Percentiles rank a stretch among this genome's conserved stretches.
Evolutionary conservation across 768 basidiomycete species (phyloP).

Genomic region (Gloeopeniophorella convolvens): DNA sequence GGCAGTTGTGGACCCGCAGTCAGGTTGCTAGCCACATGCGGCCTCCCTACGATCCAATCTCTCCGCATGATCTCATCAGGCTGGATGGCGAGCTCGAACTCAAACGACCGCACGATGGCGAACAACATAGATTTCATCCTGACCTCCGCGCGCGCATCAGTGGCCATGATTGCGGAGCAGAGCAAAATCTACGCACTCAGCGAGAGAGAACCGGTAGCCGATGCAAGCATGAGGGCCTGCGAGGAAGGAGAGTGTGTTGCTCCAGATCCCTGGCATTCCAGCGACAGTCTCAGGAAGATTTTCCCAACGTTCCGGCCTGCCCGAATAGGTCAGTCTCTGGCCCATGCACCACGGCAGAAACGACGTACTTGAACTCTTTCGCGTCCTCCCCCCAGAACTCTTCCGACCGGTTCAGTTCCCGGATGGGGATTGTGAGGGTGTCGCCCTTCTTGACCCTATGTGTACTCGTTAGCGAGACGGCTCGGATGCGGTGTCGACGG

Average conservation of each 20-base stretch:
- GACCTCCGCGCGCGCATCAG: no score
- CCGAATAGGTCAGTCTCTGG: neutral
- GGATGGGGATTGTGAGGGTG: neutral
- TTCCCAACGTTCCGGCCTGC: conserved; percentile 28
- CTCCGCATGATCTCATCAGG: neutral
- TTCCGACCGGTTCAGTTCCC: neutral
- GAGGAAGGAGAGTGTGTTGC: conserved; percentile 25
- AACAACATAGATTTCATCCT: conserved; percentile 21
- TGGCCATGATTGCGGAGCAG: no score
- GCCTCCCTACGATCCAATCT: conserved; percentile 3
- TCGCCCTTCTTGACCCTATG: neutral
- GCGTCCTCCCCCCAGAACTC: conserved; percentile 1
- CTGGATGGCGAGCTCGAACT: conserved; percentile 3
- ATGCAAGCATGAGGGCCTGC: conserved; percentile 27
- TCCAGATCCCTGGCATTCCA: conserved; percentile 24
- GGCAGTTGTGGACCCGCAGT: conserved; percentile 7
- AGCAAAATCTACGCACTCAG: conserved; percentile 19
- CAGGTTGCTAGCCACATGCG: neutral
- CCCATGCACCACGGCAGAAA: neutral
- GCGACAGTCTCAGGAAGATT: conserved; percentile 10
- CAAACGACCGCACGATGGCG: conserved; percentile 18
- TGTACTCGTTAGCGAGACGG: neutral
- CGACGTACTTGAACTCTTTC: neutral
- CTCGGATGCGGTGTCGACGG: neutral
- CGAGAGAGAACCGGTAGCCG: conserved; percentile 25